These are phyloP conservation scores for Withania somnifera DNA, from an alignment of 305 asterid species.

Conservation along the genomic window DNA sequence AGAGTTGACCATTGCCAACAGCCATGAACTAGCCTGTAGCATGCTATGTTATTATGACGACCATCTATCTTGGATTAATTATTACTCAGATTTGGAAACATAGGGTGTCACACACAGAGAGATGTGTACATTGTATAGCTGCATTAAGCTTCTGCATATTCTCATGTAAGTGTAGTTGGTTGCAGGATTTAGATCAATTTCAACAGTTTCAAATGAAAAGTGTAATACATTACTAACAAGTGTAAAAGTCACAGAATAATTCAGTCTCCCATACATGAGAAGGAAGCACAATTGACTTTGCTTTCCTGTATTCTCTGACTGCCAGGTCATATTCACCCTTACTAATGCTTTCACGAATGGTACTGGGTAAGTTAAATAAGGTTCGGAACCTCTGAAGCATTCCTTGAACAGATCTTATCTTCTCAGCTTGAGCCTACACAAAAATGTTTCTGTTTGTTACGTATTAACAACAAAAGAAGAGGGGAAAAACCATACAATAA, in stretches of 20 bases:
- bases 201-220: neutral
- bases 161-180: neutral
- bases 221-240: neutral
- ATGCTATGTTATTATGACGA: neutral
- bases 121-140: neutral
- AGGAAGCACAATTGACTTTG: constrained; percentile 96
- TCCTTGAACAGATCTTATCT: constrained; percentile 97
- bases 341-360: constrained; percentile 86
- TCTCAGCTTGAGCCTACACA: constrained; percentile 89
- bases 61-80: neutral
- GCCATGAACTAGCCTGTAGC: neutral
- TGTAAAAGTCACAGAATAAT: neutral
- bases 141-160: neutral
- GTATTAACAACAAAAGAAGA: neutral
- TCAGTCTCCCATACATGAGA: constrained; percentile 58
- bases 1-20: neutral
- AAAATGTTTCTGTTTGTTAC: constrained; percentile 3
- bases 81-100: neutral
- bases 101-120: neutral
- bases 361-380: constrained; percentile 91
- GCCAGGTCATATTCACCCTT: constrained; percentile 99
- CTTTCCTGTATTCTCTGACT: constrained; percentile 96
- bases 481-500: neutral
- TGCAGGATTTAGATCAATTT: neutral
- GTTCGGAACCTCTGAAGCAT: constrained; percentile 99